These are phyloP conservation scores for Linderina pennispora DNA, from an alignment of 192 early-diverging fungal species.

Conservation along the genomic window DNA sequence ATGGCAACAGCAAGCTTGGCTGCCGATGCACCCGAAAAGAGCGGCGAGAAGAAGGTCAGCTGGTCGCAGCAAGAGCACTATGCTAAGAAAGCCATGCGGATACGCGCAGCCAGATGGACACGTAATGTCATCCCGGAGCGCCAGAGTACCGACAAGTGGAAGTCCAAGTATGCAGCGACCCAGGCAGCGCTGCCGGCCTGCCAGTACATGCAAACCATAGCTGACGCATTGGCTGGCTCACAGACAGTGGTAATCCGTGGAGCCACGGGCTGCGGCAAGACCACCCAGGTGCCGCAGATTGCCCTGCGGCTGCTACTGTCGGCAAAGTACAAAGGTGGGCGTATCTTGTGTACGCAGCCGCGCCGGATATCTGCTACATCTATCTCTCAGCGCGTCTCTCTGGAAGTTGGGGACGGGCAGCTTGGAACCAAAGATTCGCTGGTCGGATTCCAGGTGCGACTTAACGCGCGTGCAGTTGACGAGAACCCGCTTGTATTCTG, in stretches of 20 bases:
- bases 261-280: constrained; percentile 45
- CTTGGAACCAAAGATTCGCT: constrained; percentile 9
- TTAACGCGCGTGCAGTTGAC: constrained; percentile 46
- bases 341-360: constrained; percentile 85
- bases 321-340: constrained; percentile 12
- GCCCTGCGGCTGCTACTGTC: constrained; percentile 61
- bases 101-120: constrained; percentile 3
- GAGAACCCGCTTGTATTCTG: constrained; percentile 60
- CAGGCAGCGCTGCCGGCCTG: constrained; percentile 15
- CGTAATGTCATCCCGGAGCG: not conserved
- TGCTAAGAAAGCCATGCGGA: not conserved
- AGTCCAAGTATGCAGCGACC: not conserved
- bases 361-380: constrained; percentile 67
- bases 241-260: constrained; percentile 31
- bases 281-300: constrained; percentile 81
- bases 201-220: constrained; percentile 3
- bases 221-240: not conserved
- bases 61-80: no score
- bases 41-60: no score
- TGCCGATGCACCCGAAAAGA: not conserved
- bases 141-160: not conserved
- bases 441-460: constrained; percentile 55
- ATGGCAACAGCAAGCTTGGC: not conserved
- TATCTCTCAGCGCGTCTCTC: constrained; percentile 53
- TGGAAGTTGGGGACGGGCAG: constrained; percentile 45